Base-by-base conservation (phyloP, 495 filamentous ascomycete genomes). In the Hyaloscypha variabilis region DNA sequence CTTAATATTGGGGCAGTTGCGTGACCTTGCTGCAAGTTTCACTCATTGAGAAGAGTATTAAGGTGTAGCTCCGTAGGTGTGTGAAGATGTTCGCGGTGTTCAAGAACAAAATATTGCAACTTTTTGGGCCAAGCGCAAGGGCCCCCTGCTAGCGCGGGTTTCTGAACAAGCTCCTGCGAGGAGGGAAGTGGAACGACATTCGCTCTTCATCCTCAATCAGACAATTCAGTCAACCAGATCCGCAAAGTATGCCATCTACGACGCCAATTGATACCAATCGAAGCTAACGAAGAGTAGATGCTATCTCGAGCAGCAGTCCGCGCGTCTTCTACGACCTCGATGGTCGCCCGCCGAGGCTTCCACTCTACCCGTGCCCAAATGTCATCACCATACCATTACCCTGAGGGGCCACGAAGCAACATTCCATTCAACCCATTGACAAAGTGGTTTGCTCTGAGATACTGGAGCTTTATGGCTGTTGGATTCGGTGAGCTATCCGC, bases 381-480 rank as follows among this genome's bases (percentile, higher is more conserved):
- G 70, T 87, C 85, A 64, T 95, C 92, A 74, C 93, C 93, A 29
- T 96, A 96, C 86, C 95, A 99, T 85, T 99, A 99, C 83, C 91
- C 94, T 66, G 96, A 98, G 84, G 96, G 95, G 60, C 95, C 96
- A 72, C 88, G 88, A 75, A 88, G 85, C 83, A 97, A 97, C 84
- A 81, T 99, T 65, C 95, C 95, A 66, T 99, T 99, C 88, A 96
- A 99, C 84, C 88, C 96, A 69, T 81, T 90, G 80, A 96, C 90
- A 73, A 89, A 87, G 78, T 90, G 81, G 77, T 99, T 99, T 78
- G 85, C 79, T 65, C 53, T 91, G 69, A 84, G 89, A 81, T 99
- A 90, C 87, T 95, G 92, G 90, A 75, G 72, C 26, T 96, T 90
- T 83, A 71, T 71, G 69, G 61, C 63, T 66, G 58, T 68, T 58